A percentile compares a stretch with the other conserved stretches of the same genome.
phyloP scores from a whole-genome alignment of 306 rosid genomes.

The Erythrophleum fordii region DNA sequence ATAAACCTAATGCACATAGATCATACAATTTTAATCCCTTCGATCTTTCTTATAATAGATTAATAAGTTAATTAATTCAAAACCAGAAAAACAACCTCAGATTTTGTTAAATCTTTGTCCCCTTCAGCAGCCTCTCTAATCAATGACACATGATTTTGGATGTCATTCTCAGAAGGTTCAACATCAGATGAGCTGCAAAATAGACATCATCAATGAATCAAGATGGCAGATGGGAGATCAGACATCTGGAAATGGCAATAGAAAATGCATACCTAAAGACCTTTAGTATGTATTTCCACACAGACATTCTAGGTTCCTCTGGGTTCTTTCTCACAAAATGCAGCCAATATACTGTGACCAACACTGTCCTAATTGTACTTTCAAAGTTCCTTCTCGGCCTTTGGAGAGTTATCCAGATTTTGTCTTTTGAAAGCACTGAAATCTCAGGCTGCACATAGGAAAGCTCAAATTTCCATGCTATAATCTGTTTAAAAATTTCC shows the following conservation, averaged over 20 bases:
- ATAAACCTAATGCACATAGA: not conserved
- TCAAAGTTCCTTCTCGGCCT: conserved; percentile 59
- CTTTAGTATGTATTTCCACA: conserved; percentile 46
- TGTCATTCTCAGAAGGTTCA: conserved; percentile 50
- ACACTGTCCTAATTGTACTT: conserved; percentile 45
- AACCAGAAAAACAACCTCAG: conserved; percentile 47
- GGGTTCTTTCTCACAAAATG: conserved; percentile 65
- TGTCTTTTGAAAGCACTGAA: conserved; percentile 56
- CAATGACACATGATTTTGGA: conserved; percentile 44
- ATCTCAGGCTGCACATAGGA: conserved; percentile 52
- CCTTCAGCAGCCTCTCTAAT: conserved; percentile 55
- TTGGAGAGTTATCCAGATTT: conserved; percentile 58
- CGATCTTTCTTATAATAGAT: not conserved
- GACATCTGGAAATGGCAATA: conserved; percentile 11
- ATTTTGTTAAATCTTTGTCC: conserved; percentile 51
- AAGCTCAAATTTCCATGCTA: conserved; percentile 68
- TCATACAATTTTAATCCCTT: not conserved
- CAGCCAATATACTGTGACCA: conserved; percentile 61
- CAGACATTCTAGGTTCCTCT: conserved; percentile 40
- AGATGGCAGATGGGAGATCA: conserved; percentile 15
- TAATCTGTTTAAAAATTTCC: conserved; percentile 45
- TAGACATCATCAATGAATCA: conserved; percentile 30
- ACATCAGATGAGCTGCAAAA: conserved; percentile 56
- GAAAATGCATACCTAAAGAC: conserved; percentile 49
- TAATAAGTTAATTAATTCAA: not conserved